Conservation (phyloP, 179 eudicot genomes). For the Silene vulgaris region DNA sequence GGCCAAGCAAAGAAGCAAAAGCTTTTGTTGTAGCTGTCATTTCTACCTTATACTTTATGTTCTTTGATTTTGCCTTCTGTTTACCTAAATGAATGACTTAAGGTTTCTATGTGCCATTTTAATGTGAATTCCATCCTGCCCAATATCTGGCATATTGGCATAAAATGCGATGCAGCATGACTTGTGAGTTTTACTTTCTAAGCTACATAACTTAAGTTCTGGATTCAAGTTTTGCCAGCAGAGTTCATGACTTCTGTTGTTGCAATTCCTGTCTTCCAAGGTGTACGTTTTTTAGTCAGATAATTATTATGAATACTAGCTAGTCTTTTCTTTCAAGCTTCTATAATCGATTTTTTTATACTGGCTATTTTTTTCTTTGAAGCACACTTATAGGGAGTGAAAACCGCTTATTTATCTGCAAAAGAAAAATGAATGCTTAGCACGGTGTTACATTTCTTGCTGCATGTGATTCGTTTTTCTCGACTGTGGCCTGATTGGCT, state of each 20-base stretch:
- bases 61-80: background rate
- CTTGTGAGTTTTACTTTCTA: too few species aligned
- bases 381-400: too few species aligned
- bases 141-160: background rate
- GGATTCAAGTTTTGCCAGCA: too few species aligned
- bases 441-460: background rate
- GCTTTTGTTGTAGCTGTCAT: background rate
- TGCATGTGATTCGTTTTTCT: background rate
- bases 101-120: conserved; percentile 3
- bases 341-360: background rate
- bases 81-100: background rate
- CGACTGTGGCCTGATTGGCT: background rate
- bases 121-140: background rate
- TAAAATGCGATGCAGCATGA: too few species aligned
- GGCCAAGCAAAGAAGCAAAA: background rate
- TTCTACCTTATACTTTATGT: background rate
- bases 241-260: too few species aligned
- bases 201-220: too few species aligned
- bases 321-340: background rate
- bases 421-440: too few species aligned
- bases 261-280: background rate
- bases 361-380: background rate
- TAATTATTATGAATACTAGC: background rate
- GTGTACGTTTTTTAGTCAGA: background rate
- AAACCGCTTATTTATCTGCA: too few species aligned